A percentile compares a stretch with the other conserved stretches of the same genome.
These are phyloP conservation scores for Epichloe coenophiala DNA, from an alignment of 2,329 filamentous ascomycete species.

Conservation along the genomic window DNA sequence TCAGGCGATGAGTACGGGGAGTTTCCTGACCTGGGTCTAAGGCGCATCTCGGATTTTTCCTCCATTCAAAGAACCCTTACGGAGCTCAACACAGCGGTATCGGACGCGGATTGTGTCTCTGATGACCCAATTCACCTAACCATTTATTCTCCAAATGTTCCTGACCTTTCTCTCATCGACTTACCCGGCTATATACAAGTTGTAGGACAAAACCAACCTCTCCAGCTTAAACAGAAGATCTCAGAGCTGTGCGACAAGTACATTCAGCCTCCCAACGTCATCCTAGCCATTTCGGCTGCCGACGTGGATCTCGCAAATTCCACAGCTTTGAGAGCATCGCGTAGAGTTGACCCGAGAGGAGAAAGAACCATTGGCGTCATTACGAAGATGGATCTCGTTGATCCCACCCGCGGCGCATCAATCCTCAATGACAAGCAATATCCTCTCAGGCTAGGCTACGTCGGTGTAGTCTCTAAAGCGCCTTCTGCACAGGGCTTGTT, in stretches of 20 bases:
- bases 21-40: conserved; percentile 81
- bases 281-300: conserved; percentile 90
- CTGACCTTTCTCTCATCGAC: conserved; percentile 90
- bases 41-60: conserved; percentile 81
- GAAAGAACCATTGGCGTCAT: conserved; percentile 97
- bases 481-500: conserved; percentile 63
- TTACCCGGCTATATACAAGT: conserved; percentile 97
- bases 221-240: conserved; percentile 90
- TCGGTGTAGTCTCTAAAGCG: conserved; percentile 81
- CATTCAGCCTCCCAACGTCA: conserved; percentile 90
- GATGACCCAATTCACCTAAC: conserved; percentile 94
- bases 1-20: conserved; percentile 84
- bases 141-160: conserved; percentile 90
- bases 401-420: conserved; percentile 60
- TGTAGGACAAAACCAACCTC: conserved; percentile 76
- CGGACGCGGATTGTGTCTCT: conserved; percentile 80
- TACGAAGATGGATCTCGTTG: conserved; percentile 97
- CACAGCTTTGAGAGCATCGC: conserved; percentile 75
- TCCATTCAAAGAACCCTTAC: conserved; percentile 89
- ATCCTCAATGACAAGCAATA: conserved; percentile 87
- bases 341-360: conserved; percentile 83
- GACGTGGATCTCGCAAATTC: conserved; percentile 97
- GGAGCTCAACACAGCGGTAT: conserved; percentile 86
- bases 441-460: conserved; percentile 85
- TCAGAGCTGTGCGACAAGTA: conserved; percentile 96